A percentile compares a stretch with the other conserved stretches of the same genome.
Evolutionary conservation across 768 basidiomycete species (phyloP).

Genomic region (Fibroporia radiculosa): DNA sequence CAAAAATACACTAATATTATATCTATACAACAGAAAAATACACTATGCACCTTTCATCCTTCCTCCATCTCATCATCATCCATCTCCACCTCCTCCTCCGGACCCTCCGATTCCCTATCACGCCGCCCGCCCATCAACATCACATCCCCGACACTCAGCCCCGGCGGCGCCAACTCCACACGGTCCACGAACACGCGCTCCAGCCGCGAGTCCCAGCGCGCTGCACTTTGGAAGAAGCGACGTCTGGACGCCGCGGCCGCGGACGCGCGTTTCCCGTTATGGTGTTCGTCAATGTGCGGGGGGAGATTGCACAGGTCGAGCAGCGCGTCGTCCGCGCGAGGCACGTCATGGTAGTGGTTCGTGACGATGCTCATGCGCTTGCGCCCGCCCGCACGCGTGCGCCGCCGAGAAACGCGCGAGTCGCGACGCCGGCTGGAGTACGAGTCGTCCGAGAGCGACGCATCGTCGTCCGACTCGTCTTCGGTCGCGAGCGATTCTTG

Average conservation of each 20-base stretch:
- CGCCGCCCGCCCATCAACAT: constrained; percentile 12
- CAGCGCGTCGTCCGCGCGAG: constrained; percentile 35
- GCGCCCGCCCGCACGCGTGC: constrained; percentile 25
- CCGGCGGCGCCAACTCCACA: constrained; percentile 9
- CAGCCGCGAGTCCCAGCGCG: constrained; percentile 27
- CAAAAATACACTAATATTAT: too few relatives aligned
- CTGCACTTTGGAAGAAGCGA: constrained; percentile 51
- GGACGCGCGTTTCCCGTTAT: constrained; percentile 15
- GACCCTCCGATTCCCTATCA: constrained; percentile 1
- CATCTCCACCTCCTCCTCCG: constrained; percentile 8
- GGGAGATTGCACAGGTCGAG: too few relatives aligned
- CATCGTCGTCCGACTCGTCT: constrained; percentile 21
- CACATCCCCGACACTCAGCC: constrained; percentile 9
- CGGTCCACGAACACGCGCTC: constrained; percentile 11
- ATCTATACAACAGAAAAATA: too few relatives aligned
- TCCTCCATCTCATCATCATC: constrained; percentile 16
- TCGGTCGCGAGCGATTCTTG: constrained; percentile 22
- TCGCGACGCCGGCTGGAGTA: constrained; percentile 20
- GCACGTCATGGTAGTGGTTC: constrained; percentile 47
- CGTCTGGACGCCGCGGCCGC: constrained; percentile 26
- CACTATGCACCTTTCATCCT: too few relatives aligned
- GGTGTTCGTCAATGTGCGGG: constrained; percentile 30
- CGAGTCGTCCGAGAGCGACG: constrained; percentile 35
- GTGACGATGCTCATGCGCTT: constrained; percentile 67
- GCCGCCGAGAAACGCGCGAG: constrained; percentile 20